Base-by-base conservation (phyloP, 2,329 filamentous ascomycete genomes). In the Fusarium tupiense region DNA sequence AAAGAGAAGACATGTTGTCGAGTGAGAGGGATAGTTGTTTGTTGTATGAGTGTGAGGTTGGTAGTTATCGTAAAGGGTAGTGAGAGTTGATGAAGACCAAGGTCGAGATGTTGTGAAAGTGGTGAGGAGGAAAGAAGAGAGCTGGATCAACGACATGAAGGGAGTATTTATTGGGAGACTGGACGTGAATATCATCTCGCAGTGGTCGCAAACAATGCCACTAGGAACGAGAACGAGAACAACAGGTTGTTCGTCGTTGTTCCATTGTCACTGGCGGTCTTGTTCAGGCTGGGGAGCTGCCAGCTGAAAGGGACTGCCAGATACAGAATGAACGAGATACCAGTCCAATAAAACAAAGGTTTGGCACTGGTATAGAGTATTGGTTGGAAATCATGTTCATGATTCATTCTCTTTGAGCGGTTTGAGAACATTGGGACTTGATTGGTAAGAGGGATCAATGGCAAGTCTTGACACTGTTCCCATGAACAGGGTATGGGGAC, bases 331-430 rank as follows among this genome's bases (percentile, higher is more conserved):
- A 19, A 16, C 17, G 17, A 26, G 6, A 1, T 37, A 7, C 0
- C 0, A 35, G 13, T 11, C 0, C 6, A 52, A 11, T 24, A 3
- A 3, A 53, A 12, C 17, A 53, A 37, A 24, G 31, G 0, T 0
- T 2, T 24, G 0, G 49, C n/a, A 53, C 9, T 35, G 31, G 11
- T 12, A 52, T 4, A 24, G 4, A 11, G 6, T 6, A 11, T 24
- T 2, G 0, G 0, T 7, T 3, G 5, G 5, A 0, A 6, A 3
- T 2, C 2, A 1, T 24, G 17, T 20, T 37, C 13, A 12, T 37
- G n/a, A 11, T 26, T 53, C 17, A 12, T 53, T 2, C 19, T 37
- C 9, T 22, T 1, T 12, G 5, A 5, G 31, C 2, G 24, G 17
- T 9, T 22, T 16, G 13, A 14, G 50, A 20, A 13, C n/a, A 20